Evolutionary conservation across 768 basidiomycete genomes (phyloP), one percentile per base, ranked within the genome.

Genomic region (Russula sp.): DNA sequence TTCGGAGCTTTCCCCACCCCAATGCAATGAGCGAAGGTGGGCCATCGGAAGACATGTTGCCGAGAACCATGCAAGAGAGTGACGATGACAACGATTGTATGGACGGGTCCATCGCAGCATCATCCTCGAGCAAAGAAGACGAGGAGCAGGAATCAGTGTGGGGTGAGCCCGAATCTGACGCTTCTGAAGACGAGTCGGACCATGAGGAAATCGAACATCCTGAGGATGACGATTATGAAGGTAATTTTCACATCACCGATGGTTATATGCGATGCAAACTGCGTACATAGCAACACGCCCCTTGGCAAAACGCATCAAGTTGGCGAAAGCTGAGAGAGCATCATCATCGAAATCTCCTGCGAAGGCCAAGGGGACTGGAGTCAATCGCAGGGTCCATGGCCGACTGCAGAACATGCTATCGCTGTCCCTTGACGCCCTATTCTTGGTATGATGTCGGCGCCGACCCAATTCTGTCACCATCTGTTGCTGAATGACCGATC

Each of bases 331-430:
- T 26, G 53, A 36, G 32, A 55, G n/a, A 2, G 44, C 44, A 1
- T 48, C 61, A 34, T 48, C 51, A n/a, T 62, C 28, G 18, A 62
- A 50, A 13, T 44, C 59, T 6, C 30, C 46, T 10, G n/a, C 53
- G n/a, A 65, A 54, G 24, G 7, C 49, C 11, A 60, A 61, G 49
- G 44, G 34, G 20, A 40, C 49, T 30, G 26, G 53, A 1, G 44
- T 24, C 32, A 46, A 51, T 32, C 57, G 54, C 5, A 51, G 50
- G 42, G 57, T 66, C 13, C 63, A 38, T 34, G 66, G 66, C 14
- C 66, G 66, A 32, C 59, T 67, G 26, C 63, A 67, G 53, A 34
- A 67, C 34, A 61, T 67, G 66, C 49, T 67, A 7, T 60, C 63
- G 26, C 32, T 67, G 16, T 55, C 66, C 22, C 22, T 65, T 13